Conservation (phyloP, 495 filamentous ascomycete genomes). For the Antarctomyces pellizariae region DNA sequence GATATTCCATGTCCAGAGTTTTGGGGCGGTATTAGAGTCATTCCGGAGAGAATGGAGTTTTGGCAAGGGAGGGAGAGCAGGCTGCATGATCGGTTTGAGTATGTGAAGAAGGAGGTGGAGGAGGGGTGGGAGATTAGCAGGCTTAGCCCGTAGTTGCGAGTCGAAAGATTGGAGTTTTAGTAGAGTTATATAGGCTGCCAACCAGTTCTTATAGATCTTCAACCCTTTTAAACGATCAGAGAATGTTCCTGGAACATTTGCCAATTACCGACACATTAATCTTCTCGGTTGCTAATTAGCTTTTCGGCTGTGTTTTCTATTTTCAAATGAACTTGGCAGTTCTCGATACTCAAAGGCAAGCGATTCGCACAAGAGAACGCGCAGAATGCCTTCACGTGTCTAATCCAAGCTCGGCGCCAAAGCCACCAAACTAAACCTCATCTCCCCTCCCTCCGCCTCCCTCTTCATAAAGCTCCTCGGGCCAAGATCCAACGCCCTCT, state of each 20-base stretch:
- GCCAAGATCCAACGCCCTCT: conserved; percentile 38
- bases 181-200: too few species aligned
- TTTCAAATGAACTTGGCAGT: too few species aligned
- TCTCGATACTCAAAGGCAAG: too few species aligned
- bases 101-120: conserved; percentile 29
- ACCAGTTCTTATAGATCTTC: too few species aligned
- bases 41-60: conserved; percentile 76
- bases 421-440: conserved; percentile 51
- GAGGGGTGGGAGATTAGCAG: conserved; percentile 32
- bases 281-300: too few species aligned
- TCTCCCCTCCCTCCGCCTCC: conserved; percentile 33
- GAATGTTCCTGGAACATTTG: too few species aligned
- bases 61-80: conserved; percentile 82
- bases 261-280: too few species aligned
- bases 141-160: conserved; percentile 31
- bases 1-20: conserved; percentile 76
- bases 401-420: conserved; percentile 43
- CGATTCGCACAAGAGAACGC: too few species aligned
- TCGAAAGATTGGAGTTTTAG: too few species aligned
- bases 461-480: conserved; percentile 41
- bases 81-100: conserved; percentile 82
- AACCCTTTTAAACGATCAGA: too few species aligned
- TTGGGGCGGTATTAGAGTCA: conserved; percentile 78
- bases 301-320: too few species aligned
- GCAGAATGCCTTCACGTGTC: too few species aligned